phyloP scores from a whole-genome alignment of 139 green algal species.

The Trebouxia sp. region DNA sequence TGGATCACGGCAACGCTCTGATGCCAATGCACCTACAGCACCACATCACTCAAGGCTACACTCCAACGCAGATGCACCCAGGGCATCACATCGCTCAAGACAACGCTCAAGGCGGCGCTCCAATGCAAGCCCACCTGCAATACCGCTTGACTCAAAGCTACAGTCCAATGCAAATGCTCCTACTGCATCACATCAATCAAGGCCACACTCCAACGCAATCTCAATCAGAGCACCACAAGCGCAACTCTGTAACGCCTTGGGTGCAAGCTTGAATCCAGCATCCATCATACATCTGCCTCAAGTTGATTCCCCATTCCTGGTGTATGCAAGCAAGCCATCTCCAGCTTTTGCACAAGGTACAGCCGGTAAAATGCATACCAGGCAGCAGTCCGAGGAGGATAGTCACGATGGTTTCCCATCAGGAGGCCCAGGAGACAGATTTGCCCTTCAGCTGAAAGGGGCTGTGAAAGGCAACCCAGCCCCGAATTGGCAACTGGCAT shows the following conservation, averaged over 20 bases:
- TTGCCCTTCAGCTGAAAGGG: background rate
- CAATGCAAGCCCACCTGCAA: background rate
- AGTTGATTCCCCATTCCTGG: background rate
- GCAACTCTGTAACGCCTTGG: no score
- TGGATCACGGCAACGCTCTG: no score
- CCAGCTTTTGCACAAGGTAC: background rate
- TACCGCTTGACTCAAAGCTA: background rate
- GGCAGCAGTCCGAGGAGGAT: background rate
- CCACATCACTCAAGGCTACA: no score
- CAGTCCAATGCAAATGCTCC: background rate
- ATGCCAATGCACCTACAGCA: no score
- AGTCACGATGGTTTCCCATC: background rate
- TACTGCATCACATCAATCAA: no score
- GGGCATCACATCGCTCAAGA: no score
- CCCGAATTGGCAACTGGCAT: background rate
- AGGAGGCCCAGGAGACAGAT: background rate
- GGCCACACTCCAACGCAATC: no score
- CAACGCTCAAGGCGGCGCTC: no score
- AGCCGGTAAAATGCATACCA: background rate
- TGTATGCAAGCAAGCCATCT: background rate
- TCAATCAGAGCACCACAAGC: no score
- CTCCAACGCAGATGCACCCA: no score
- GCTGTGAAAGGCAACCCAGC: background rate
- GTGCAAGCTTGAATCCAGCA: no score
- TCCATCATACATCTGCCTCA: no score